Evolutionary conservation across 202 grass and related monocot species (phyloP).

Genomic region (Setaria viridis): DNA sequence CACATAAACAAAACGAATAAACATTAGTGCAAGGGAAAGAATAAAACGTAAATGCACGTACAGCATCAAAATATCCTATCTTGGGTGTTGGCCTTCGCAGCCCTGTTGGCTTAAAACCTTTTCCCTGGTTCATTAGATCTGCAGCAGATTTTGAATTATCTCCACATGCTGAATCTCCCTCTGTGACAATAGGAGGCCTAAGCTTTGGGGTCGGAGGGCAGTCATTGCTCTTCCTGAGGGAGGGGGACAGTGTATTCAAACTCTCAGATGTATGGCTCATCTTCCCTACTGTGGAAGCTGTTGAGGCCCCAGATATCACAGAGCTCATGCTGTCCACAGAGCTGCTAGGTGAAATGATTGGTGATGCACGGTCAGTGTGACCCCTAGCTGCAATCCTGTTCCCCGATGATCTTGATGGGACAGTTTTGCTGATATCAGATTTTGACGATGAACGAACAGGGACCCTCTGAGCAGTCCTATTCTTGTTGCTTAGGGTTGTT

Average conservation of each 20-base stretch:
- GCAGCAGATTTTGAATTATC: constrained; percentile 38
- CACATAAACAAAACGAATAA: constrained; percentile 4
- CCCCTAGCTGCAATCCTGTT: constrained; percentile 51
- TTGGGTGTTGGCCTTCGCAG: constrained; percentile 71
- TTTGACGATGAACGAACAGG: constrained; percentile 40
- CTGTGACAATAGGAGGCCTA: constrained; percentile 13
- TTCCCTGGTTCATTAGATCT: constrained; percentile 46
- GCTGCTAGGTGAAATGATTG: constrained; percentile 70
- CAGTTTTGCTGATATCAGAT: constrained; percentile 39
- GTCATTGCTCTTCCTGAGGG: constrained; percentile 46
- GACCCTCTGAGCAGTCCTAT: constrained; percentile 54
- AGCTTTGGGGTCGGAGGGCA: constrained; percentile 29
- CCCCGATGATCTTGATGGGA: constrained; percentile 49
- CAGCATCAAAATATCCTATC: constrained; percentile 85
- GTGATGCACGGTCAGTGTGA: constrained; percentile 22
- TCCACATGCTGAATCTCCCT: constrained; percentile 7
- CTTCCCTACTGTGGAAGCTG: constrained; percentile 53
- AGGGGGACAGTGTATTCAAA: constrained; percentile 43
- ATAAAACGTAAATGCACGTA: constrained; percentile 45
- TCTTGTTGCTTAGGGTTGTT: constrained; percentile 47
- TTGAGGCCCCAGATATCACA: constrained; percentile 54
- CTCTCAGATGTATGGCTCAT: constrained; percentile 53
- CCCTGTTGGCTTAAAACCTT: constrained; percentile 60
- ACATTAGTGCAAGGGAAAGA: constrained; percentile 24
- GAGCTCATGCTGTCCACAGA: constrained; percentile 78